phyloP scores from a whole-genome alignment of 2,329 filamentous ascomycete species.

The Akanthomyces muscarius region DNA sequence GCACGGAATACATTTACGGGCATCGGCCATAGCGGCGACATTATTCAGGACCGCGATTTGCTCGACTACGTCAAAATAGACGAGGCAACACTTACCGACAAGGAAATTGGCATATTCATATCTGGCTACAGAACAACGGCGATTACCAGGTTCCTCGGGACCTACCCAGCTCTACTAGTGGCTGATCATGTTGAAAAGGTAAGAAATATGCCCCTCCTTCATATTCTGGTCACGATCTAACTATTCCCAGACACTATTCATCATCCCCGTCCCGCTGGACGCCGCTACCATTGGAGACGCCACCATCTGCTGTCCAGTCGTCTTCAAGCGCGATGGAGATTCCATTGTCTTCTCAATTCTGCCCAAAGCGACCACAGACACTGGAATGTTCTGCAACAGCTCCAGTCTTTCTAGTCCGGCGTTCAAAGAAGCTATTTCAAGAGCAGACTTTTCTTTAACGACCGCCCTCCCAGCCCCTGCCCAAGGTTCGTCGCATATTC shows the following conservation, averaged over 20 bases:
- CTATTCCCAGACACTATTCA: slow-evolving; percentile 18
- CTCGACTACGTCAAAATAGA: slow-evolving; percentile 18
- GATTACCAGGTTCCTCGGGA: slow-evolving; percentile 21
- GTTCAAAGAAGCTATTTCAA: background rate
- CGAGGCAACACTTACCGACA: slow-evolving; percentile 13
- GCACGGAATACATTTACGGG: slow-evolving; percentile 16
- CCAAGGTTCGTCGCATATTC: background rate
- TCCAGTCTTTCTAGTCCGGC: background rate
- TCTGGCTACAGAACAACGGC: slow-evolving; percentile 18
- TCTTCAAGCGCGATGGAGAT: slow-evolving; percentile 19
- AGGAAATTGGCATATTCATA: slow-evolving; percentile 21
- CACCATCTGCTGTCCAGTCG: slow-evolving; percentile 20
- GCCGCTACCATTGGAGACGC: slow-evolving; percentile 21
- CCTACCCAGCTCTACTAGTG: slow-evolving; percentile 21
- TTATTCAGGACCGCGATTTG: slow-evolving; percentile 12
- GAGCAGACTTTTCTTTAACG: background rate
- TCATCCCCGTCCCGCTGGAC: slow-evolving; percentile 22
- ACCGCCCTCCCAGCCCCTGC: background rate
- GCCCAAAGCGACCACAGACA: slow-evolving; percentile 18
- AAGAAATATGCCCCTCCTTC: background rate
- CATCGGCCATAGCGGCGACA: slow-evolving; percentile 19
- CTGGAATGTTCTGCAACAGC: background rate
- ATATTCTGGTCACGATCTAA: background rate
- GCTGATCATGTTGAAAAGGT: slow-evolving; percentile 22
- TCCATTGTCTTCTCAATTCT: slow-evolving; percentile 20